phyloP scores from a whole-genome alignment of 352 stramenopile genomes.

The Pythium phragmiticola region DNA sequence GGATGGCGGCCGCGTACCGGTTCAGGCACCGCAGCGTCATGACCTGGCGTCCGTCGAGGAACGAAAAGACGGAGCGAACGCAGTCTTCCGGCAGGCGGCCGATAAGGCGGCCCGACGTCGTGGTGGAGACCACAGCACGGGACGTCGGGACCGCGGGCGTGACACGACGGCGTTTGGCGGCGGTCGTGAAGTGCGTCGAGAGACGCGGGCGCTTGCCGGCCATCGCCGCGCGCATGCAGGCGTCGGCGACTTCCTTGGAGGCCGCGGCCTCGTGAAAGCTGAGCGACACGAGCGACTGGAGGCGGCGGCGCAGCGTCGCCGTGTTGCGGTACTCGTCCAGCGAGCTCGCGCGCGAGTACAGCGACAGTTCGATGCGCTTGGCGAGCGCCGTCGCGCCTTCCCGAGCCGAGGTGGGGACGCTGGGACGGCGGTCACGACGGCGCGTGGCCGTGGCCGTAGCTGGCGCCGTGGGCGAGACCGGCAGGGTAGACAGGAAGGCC shows the following conservation, averaged over 20 bases:
- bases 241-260: conserved; percentile 39
- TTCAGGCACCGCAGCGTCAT: conserved; percentile 74
- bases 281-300: conserved; percentile 84
- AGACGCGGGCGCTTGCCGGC: conserved; percentile 43
- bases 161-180: conserved; percentile 42
- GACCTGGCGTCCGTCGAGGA: conserved; percentile 40
- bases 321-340: conserved; percentile 85
- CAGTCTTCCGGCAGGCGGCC: conserved; percentile 45
- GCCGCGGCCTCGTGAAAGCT: conserved; percentile 84
- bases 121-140: background rate
- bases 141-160: background rate
- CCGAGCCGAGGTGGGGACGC: conserved; percentile 18
- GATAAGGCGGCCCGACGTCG: conserved; percentile 13
- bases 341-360: conserved; percentile 79
- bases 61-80: conserved; percentile 64
- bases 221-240: conserved; percentile 19
- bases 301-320: conserved; percentile 71
- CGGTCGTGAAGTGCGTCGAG: background rate
- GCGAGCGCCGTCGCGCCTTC: conserved; percentile 40
- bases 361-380: conserved; percentile 84
- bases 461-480: background rate
- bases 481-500: conserved; percentile 11
- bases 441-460: background rate
- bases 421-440: conserved; percentile 18
- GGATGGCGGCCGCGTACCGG: conserved; percentile 49